Conservation (phyloP, 345 rosid genomes). For the Zanthoxylum bungeanum region DNA sequence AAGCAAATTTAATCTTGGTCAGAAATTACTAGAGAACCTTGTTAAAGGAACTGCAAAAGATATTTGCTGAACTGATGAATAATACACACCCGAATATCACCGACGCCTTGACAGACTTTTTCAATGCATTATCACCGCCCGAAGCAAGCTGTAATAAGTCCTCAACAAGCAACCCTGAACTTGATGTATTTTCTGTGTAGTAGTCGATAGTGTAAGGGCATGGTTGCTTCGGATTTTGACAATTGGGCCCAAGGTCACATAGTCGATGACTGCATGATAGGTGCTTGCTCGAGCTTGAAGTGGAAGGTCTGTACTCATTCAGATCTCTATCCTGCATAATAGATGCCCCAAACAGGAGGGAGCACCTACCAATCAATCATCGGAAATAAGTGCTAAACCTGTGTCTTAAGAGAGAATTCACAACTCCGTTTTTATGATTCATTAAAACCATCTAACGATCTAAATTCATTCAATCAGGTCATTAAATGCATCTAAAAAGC, state of each 20-base stretch:
- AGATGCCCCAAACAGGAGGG: constrained; percentile 90
- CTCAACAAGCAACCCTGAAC: constrained; percentile 77
- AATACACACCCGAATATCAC: constrained; percentile 65
- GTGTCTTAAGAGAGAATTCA: constrained; percentile 25
- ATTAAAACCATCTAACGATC: not conserved
- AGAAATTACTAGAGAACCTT: not conserved
- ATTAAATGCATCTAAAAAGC: not conserved
- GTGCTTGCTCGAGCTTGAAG: constrained; percentile 69
- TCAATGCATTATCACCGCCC: constrained; percentile 26
- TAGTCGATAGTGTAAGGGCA: constrained; percentile 65
- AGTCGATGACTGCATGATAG: constrained; percentile 68
- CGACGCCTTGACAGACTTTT: constrained; percentile 57
- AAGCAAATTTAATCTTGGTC: not conserved
- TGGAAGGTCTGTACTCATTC: constrained; percentile 68
- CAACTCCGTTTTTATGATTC: constrained; percentile 6
- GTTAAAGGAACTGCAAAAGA: not conserved
- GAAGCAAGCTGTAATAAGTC: constrained; percentile 67
- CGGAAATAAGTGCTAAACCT: constrained; percentile 80
- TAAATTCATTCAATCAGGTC: not conserved
- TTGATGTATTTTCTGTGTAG: constrained; percentile 55
- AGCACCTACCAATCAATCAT: constrained; percentile 99
- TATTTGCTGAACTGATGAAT: not conserved
- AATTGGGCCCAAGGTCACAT: constrained; percentile 47
- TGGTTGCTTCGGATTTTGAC: constrained; percentile 59
- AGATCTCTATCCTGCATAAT: constrained; percentile 92